Conservation (phyloP, 768 basidiomycete genomes). For the Serpula lacrymans region DNA sequence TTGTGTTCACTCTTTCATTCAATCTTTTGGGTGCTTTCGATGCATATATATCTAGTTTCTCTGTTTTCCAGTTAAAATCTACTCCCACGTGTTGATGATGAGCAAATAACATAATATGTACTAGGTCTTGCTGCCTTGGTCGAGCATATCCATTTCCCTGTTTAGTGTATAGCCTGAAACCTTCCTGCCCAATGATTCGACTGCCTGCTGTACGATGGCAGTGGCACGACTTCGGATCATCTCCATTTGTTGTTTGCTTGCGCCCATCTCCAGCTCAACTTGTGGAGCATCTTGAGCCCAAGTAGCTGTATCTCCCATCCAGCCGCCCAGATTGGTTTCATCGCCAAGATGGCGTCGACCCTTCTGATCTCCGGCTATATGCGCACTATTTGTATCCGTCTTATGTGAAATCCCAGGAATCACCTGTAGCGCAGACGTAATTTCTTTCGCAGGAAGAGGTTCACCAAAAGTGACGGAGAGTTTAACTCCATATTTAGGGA, state of each 20-base stretch:
- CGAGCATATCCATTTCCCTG: too few species aligned
- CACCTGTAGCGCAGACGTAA: slow-evolving; percentile 23
- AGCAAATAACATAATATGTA: slow-evolving; percentile 4
- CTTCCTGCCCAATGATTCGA: slow-evolving; percentile 50
- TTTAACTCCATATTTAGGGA: slow-evolving; percentile 58
- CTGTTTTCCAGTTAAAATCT: too few species aligned
- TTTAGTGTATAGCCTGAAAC: slow-evolving; percentile 42
- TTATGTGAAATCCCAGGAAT: slow-evolving; percentile 2
- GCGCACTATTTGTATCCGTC: slow-evolving; percentile 4
- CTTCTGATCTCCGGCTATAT: slow-evolving; percentile 14
- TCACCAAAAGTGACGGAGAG: slow-evolving; percentile 80
- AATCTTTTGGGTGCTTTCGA: too few species aligned
- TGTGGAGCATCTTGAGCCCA: slow-evolving; percentile 6
- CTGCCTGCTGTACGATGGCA: slow-evolving; percentile 46
- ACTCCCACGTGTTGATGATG: too few species aligned
- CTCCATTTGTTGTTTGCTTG: slow-evolving; percentile 26
- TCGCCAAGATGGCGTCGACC: background rate
- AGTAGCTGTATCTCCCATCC: slow-evolving; percentile 10
- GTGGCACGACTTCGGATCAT: slow-evolving; percentile 52
- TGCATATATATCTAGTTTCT: too few species aligned
- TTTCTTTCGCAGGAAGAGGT: slow-evolving; percentile 50
- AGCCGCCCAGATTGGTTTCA: slow-evolving; percentile 4
- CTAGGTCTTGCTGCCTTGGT: background rate
- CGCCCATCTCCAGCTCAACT: slow-evolving; percentile 5
- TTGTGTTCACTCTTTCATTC: too few species aligned